Evolutionary conservation across 2,329 filamentous ascomycete genomes (phyloP).

Genomic region (Thielaviopsis ethacetica): DNA sequence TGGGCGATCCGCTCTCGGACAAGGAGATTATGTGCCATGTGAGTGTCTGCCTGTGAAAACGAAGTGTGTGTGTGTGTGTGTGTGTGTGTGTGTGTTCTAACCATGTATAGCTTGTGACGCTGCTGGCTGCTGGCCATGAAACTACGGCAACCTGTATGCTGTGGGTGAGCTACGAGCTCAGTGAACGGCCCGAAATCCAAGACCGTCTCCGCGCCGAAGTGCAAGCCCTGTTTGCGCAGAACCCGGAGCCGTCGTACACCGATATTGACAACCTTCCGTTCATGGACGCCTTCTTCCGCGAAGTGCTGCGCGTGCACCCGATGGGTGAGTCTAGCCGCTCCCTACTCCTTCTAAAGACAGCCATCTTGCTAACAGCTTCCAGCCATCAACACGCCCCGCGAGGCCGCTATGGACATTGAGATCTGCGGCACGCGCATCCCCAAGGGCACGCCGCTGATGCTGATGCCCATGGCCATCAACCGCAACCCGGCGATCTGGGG

Average conservation of each 20-base stretch:
- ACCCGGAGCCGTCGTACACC: conserved; percentile 12
- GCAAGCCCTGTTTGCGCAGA: conserved; percentile 13
- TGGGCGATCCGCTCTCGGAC: conserved; percentile 15
- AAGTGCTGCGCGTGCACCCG: conserved; percentile 25
- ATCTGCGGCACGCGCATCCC: conserved; percentile 21
- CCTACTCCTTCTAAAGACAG: not conserved
- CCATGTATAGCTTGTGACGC: conserved; percentile 26
- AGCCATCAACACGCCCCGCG: conserved; percentile 20
- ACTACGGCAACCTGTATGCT: conserved; percentile 26
- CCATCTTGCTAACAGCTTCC: conserved; percentile 5
- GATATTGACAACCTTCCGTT: conserved; percentile 21
- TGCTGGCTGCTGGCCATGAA: conserved; percentile 28
- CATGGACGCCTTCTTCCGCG: conserved; percentile 26
- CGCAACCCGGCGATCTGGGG: conserved; percentile 24
- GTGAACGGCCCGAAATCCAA: conserved; percentile 22
- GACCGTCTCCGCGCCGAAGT: conserved; percentile 24
- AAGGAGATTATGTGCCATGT: conserved; percentile 15
- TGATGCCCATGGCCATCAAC: conserved; percentile 22
- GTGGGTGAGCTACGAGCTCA: conserved; percentile 25
- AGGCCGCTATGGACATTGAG: conserved; percentile 18
- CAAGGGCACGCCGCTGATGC: conserved; percentile 21
- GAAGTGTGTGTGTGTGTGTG: too few relatives aligned
- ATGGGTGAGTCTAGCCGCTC: conserved; percentile 16
- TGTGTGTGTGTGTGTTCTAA: conserved; percentile 17
- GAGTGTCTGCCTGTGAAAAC: not conserved